A percentile compares a stretch with the other conserved stretches of the same genome.
These are phyloP conservation scores for Phytophthora sp. DNA, from an alignment of 352 stramenopile species.

Conservation along the genomic window DNA sequence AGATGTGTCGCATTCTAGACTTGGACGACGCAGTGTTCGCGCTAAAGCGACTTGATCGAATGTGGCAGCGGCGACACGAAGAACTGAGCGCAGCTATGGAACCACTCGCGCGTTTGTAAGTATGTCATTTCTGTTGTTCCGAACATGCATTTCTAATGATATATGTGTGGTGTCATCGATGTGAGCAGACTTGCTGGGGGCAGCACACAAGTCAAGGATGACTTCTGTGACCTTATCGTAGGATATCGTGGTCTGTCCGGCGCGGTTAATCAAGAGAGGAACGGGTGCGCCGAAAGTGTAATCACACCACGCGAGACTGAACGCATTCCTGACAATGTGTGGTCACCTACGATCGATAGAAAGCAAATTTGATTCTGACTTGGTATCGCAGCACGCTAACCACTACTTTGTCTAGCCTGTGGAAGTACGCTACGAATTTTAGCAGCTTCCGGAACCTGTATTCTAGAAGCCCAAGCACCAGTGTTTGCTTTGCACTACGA, in stretches of 20 bases:
- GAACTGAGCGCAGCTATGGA: slow-evolving; percentile 39
- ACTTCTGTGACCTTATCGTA: slow-evolving; percentile 74
- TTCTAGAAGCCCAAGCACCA: no score
- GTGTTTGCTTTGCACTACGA: no score
- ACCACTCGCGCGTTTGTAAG: slow-evolving; percentile 25
- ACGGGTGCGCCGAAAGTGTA: slow-evolving; percentile 16
- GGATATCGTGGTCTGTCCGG: slow-evolving; percentile 43
- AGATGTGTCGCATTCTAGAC: slow-evolving; percentile 71
- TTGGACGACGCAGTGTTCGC: slow-evolving; percentile 71
- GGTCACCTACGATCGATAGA: no score
- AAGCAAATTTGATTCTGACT: no score
- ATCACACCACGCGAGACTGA: slow-evolving; percentile 10
- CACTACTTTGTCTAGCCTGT: no score
- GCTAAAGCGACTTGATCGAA: slow-evolving; percentile 62
- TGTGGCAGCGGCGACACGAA: slow-evolving; percentile 39
- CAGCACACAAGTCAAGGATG: slow-evolving; percentile 39
- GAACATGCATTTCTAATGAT: not conserved
- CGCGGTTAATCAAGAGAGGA: slow-evolving; percentile 9
- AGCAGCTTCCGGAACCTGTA: no score
- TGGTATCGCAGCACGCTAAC: no score
- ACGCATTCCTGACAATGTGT: not conserved
- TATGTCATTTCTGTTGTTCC: not conserved
- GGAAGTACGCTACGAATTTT: no score
- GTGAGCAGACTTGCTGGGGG: slow-evolving; percentile 4
- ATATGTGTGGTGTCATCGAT: no score